Base-by-base conservation (phyloP, 2,329 filamentous ascomycete genomes). In the Epichloe gansuensis region DNA sequence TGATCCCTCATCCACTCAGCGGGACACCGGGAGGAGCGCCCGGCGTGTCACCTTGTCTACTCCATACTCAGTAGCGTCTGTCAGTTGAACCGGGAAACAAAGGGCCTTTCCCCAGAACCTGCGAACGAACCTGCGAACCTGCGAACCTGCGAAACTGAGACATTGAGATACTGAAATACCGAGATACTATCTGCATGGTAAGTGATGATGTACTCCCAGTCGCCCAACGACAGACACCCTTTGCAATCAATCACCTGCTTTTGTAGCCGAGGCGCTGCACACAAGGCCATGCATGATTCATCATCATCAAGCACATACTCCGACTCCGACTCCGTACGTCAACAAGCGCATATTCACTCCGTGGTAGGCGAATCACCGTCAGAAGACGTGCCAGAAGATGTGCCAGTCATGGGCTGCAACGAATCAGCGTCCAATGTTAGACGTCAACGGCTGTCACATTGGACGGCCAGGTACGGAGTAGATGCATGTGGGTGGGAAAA, bases 11-110 rank as follows among this genome's bases (percentile, higher is more conserved):
- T n/a, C 17, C 46, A 48, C 8, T 15, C 9, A 48, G 34, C 48
- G 28, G 48, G 39, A 23, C 48, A 23, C 48, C 48, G 48, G 48
- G 48, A 50, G 35, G 38, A 34, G 48, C 48, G n/a, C 42, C 48
- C 41, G 9, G 31, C 31, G 31, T 31, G 9, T 31, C 31, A 31
- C 28, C 31, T 9, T 8, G 28, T 31, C 28, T 4, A 31, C 28
- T 31, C 28, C 28, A 8, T 7, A 31, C 1, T 11, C 1, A 8
- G 9, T 31, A n/a, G 44, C 6, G 45, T 46, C 45, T 28, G 45
- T 46, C 45, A 46, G 45, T 46, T 46, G 45, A 46, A 8, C 28
- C 45, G 28, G 28, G 42, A 17, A 44, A 44, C 42, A 21, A 25
- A 25, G 12, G n/a, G 21, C n/a, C 42, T 44, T 12, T 6, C 21